Evolutionary conservation across 345 rosid genomes (phyloP), one percentile per base, ranked within the genome.

Genomic region (Mallotus nudiflorus): DNA sequence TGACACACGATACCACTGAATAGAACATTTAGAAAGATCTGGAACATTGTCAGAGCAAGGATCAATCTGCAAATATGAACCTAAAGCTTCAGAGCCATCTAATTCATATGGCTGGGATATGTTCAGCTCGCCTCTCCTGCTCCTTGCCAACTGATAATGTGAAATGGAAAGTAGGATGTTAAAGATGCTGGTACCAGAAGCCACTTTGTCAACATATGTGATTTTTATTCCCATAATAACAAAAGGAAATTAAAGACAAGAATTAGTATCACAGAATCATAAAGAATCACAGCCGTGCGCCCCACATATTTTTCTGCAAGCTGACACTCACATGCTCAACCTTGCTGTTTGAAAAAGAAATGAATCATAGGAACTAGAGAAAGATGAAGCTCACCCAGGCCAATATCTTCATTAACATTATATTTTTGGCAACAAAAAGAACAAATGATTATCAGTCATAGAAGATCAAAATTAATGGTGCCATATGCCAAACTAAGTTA

Each of bases 1-100:
- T 67, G 88, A 81, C 51, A 89, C 77, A 35, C 97, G 92, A 73
- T 86, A 88, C 98, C 99, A 95, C 55, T 90, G 99, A 66, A 90
- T 82, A 56, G 70, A 80, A 78, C 95, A 92, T 42, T 81, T 76
- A 24, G 96, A 83, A 72, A 90, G 86, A 57, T 85, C 98, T 52
- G 85, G 92, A 79, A 87, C 85, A 78, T 83, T 66, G 71, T 81
- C 83, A 68, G 85, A 88, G 85, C 94, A 82, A 69, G 90, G 81
- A 74, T 77, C 76, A 70, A 95, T 85, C 78, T 73, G 84, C 63
- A 95, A 84, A 78, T 72, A 88, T 29, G 93, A 92, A 73, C 99
- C 98, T 67, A 95, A 77, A 67, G 86, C 76, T 85, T 95, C 99
- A 62, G 86, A 81, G 44, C 99, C 97, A 69, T 89, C 96, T 65